Percentiles rank a stretch among this genome's conserved stretches.
These are phyloP conservation scores for Phytophthora cactorum DNA, from an alignment of 352 stramenopile genomes.

Conservation along the genomic window DNA sequence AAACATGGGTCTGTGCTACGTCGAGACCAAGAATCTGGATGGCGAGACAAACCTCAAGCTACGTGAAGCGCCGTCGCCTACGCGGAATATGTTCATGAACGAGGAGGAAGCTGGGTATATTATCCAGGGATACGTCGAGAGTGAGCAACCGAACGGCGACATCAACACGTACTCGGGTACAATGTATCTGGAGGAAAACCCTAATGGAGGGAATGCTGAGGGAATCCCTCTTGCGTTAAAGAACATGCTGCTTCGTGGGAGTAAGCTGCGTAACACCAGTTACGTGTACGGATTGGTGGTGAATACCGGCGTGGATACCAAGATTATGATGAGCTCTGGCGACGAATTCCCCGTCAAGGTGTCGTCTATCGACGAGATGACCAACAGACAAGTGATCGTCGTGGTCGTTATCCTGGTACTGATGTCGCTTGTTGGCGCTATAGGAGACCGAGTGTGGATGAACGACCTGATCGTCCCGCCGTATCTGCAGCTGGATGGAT, in stretches of 20 bases:
- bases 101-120: slow-evolving; percentile 72
- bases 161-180: slow-evolving; percentile 86
- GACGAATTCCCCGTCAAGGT: slow-evolving; percentile 86
- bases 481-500: slow-evolving; percentile 46
- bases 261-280: slow-evolving; percentile 91
- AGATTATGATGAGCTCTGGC: slow-evolving; percentile 92
- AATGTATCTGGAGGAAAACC: slow-evolving; percentile 65
- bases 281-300: slow-evolving; percentile 91
- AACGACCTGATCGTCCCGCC: slow-evolving; percentile 39
- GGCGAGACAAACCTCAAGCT: slow-evolving; percentile 90
- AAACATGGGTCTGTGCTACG: slow-evolving; percentile 85
- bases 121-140: slow-evolving; percentile 76
- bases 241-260: slow-evolving; percentile 92
- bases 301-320: slow-evolving; percentile 93
- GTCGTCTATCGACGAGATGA: slow-evolving; percentile 87
- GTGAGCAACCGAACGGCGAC: slow-evolving; percentile 80
- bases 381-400: slow-evolving; percentile 85
- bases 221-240: slow-evolving; percentile 76
- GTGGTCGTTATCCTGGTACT: slow-evolving; percentile 73
- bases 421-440: slow-evolving; percentile 76
- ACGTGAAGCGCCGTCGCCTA: slow-evolving; percentile 65
- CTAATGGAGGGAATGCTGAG: slow-evolving; percentile 38
- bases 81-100: slow-evolving; percentile 69
- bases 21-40: slow-evolving; percentile 91
- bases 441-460: slow-evolving; percentile 67